Percentiles rank a stretch among this genome's conserved stretches.
These are phyloP conservation scores for Eruca vesicaria DNA, from an alignment of 441 rosid genomes.

Conservation along the genomic window DNA sequence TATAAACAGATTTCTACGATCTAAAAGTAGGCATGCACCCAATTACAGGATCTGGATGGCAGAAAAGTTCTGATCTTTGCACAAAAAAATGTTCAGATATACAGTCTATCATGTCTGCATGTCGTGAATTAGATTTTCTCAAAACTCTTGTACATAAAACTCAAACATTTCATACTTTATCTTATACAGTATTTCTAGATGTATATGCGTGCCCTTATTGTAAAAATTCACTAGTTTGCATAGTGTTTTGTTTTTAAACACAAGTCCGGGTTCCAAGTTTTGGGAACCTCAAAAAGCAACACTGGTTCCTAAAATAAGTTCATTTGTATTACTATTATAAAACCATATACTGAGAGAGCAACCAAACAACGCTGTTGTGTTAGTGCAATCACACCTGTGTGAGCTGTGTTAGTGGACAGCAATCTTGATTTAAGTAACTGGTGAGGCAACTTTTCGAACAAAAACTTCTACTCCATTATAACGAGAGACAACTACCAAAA, in stretches of 20 bases:
- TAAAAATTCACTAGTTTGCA: not conserved
- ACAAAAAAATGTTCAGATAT: not conserved
- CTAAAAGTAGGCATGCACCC: not conserved
- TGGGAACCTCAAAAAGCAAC: conserved; percentile 24
- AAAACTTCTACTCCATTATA: not conserved
- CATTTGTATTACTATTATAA: not conserved
- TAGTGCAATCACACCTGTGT: conserved; percentile 16
- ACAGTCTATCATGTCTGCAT: not conserved
- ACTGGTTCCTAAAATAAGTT: not conserved
- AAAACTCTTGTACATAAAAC: not conserved
- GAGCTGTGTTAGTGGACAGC: conserved; percentile 21
- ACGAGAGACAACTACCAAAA: not conserved
- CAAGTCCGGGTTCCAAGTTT: conserved; percentile 25
- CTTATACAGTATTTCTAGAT: not conserved
- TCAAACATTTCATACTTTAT: not conserved
- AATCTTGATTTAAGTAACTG: conserved; percentile 23
- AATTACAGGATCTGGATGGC: not conserved
- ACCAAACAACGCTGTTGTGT: conserved; percentile 8
- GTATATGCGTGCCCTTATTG: not conserved
- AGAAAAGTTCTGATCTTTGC: not conserved
- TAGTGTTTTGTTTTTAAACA: not conserved
- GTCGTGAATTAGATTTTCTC: not conserved
- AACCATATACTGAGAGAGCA: not conserved
- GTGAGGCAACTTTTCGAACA: conserved; percentile 2
- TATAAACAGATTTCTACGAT: not conserved